phyloP scores from a whole-genome alignment of 805 yeast species.

The Starmerella vaccinii region DNA sequence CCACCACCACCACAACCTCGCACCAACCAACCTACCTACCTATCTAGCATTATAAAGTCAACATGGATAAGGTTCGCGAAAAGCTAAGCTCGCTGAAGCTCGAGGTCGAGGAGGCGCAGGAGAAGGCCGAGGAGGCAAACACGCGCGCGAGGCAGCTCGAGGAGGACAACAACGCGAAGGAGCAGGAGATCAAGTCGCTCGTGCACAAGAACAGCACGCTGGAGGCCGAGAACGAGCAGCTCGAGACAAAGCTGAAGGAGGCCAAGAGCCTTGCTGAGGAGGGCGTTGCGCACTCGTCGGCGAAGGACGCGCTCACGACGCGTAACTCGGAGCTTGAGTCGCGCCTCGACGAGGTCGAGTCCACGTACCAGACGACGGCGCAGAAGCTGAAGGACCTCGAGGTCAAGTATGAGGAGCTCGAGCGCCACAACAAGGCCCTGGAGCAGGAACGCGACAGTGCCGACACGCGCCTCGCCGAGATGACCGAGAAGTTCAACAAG shows the following conservation, averaged over 20 bases:
- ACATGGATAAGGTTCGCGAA: conserved; percentile 27
- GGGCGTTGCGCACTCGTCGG: conserved; percentile 74
- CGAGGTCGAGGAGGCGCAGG: conserved; percentile 97
- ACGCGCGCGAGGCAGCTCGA: conserved; percentile 78
- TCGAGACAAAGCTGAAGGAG: conserved; percentile 62
- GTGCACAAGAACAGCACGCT: conserved; percentile 83
- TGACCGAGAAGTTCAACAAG: conserved; percentile 65
- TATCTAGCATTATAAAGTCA: neutral
- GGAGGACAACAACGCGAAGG: conserved; percentile 85
- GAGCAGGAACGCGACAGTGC: conserved; percentile 85
- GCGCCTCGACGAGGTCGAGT: conserved; percentile 82
- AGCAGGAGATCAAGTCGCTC: conserved; percentile 86
- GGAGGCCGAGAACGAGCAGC: conserved; percentile 67
- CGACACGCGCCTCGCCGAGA: conserved; percentile 85
- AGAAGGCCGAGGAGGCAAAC: conserved; percentile 79
- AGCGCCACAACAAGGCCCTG: conserved; percentile 82
- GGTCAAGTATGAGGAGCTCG: conserved; percentile 90
- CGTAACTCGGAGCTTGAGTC: conserved; percentile 82
- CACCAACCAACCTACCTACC: neutral
- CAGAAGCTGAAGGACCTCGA: conserved; percentile 91
- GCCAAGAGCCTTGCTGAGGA: conserved; percentile 83
- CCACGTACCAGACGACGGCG: conserved; percentile 83
- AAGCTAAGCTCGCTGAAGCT: conserved; percentile 51
- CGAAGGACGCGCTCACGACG: conserved; percentile 84
- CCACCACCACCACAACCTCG: neutral